Conservation (phyloP, 495 filamentous ascomycete genomes). For the Pseudotulostoma volvatum region DNA sequence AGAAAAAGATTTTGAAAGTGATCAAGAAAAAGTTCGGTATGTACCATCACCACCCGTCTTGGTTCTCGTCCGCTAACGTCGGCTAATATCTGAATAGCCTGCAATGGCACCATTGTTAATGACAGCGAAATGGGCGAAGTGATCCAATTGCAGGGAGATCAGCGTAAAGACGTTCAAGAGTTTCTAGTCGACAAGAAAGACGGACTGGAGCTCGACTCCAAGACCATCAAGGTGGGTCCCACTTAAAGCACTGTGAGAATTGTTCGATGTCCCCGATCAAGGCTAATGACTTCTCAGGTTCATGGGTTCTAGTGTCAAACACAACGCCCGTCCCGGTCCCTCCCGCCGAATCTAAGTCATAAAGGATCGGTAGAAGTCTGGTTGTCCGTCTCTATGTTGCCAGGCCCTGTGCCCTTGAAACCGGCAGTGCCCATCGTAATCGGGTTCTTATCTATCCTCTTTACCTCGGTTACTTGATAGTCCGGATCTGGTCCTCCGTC, state of each 20-base stretch:
- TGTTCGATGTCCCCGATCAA: too few species aligned
- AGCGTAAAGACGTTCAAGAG: slow-evolving; percentile 95
- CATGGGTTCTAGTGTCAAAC: slow-evolving; percentile 38
- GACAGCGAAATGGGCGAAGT: slow-evolving; percentile 98
- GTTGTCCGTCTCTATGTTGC: slow-evolving; percentile 12
- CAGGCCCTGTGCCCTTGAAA: slow-evolving; percentile 8
- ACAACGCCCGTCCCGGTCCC: slow-evolving; percentile 29
- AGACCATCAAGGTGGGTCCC: slow-evolving; percentile 82
- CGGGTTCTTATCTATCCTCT: background rate
- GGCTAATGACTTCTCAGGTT: slow-evolving; percentile 21
- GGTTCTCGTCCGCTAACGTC: background rate
- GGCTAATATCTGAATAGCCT: slow-evolving; percentile 43
- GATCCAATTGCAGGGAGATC: slow-evolving; percentile 98
- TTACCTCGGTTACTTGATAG: slow-evolving; percentile 5
- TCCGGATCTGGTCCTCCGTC: slow-evolving; percentile 20
- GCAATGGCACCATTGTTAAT: slow-evolving; percentile 99
- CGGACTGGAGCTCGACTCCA: slow-evolving; percentile 76
- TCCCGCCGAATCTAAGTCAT: slow-evolving; percentile 26
- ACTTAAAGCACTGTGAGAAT: background rate
- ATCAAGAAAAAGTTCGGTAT: slow-evolving; percentile 99
- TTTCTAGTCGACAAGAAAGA: slow-evolving; percentile 92
- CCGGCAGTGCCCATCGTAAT: background rate
- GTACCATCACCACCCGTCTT: slow-evolving; percentile 16
- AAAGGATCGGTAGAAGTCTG: slow-evolving; percentile 24
- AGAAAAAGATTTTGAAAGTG: slow-evolving; percentile 98